Conservation (phyloP, 352 stramenopile species). For the Phytophthora podocarpi region DNA sequence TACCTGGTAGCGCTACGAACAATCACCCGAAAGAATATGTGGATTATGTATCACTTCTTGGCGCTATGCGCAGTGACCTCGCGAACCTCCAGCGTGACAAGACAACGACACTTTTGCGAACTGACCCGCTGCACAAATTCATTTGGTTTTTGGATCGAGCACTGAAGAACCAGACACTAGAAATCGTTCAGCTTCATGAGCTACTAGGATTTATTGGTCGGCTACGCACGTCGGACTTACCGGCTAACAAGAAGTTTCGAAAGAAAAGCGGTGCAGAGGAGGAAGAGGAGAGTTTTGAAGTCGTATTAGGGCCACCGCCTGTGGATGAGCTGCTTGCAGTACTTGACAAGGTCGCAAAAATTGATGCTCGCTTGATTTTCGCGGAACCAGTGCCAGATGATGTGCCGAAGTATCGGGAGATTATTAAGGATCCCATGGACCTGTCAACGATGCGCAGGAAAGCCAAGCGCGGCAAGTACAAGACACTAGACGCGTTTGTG, state of each 20-base stretch:
- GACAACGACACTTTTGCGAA: constrained; percentile 68
- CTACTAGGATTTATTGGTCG: constrained; percentile 73
- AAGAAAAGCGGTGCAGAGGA: constrained; percentile 66
- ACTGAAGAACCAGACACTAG: constrained; percentile 76
- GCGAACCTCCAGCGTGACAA: constrained; percentile 84
- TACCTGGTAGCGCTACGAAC: constrained; percentile 61
- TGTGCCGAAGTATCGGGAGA: constrained; percentile 82
- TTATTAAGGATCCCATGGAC: constrained; percentile 89
- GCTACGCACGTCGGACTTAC: constrained; percentile 70
- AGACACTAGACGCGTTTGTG: constrained; percentile 77
- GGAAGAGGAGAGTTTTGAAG: constrained; percentile 84
- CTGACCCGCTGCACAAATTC: constrained; percentile 87
- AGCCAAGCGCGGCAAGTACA: constrained; percentile 80
- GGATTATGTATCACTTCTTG: constrained; percentile 84
- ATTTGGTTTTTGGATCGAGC: constrained; percentile 88
- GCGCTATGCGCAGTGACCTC: constrained; percentile 77
- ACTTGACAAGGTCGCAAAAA: constrained; percentile 83
- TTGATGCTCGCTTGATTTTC: constrained; percentile 80
- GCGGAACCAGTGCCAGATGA: constrained; percentile 85
- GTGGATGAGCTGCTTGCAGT: constrained; percentile 70
- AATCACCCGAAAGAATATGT: constrained; percentile 82
- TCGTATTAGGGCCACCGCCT: constrained; percentile 75
- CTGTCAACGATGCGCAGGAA: constrained; percentile 85
- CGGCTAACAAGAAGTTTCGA: constrained; percentile 80
- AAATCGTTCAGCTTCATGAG: constrained; percentile 72